Evolutionary conservation across 352 stramenopile species (phyloP), one percentile per base, ranked within the genome.

Genomic region (Phytophthora pinifolia): DNA sequence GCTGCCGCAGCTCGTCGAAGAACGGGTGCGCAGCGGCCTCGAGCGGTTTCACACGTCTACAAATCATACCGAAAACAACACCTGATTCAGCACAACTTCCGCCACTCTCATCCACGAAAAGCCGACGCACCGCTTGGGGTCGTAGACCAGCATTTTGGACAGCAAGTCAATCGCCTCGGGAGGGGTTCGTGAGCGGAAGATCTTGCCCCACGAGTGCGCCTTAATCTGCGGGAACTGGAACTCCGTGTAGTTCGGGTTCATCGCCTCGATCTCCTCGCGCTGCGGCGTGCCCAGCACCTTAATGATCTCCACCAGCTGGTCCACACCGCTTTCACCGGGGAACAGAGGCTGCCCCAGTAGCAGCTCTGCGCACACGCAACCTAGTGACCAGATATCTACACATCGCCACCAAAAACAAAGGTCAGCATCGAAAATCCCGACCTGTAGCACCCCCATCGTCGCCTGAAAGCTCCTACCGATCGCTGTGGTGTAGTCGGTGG

Each of bases 191-290:
- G 86, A 98, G 33, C 91, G 91, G 59, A 98, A 98, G 47, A 99
- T 96, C 70, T 98, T 98, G 62, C 94, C 95, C 96, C 96, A 99
- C 49, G 96, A 96, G 67, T 98, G 97, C 14, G 92, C 96, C 67
- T 98, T 97, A 80, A 99, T 99, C 64, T 99, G 96, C 22, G 98
- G 98, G 67, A 99, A 99, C 72, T 99, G 98, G 70, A 99, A 99
- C 74, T 99, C 97, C 34, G 96, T 99, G 74, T 99, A 99, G 70
- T 98, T 99, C 6, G 96, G 97, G 72, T 99, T 99, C 97, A 99
- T 99, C 17, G 90, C 88, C 60, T 95, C 77, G 37, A 99, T 99
- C 74, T 99, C 96, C 67, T 99, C 96, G 35, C 96, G 84, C 51
- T 98, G 98, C 6, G 98, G 98, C 25, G 97, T 99, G 31, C 97